Evolutionary conservation across 805 yeast species (phyloP).

Genomic region (Lipomyces orientalis): DNA sequence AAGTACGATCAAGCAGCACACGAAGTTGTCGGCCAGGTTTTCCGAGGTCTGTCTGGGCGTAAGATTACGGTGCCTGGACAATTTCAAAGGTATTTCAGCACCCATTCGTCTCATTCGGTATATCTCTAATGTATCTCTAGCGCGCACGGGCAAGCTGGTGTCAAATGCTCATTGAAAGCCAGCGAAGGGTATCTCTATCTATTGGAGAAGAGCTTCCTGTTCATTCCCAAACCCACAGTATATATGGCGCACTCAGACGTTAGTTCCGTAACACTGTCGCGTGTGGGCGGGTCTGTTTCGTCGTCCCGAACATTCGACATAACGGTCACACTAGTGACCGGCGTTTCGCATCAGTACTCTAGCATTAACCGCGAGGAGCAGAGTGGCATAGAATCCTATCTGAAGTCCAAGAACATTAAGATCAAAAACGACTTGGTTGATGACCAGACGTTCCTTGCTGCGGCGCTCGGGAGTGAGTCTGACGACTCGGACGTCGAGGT

Average conservation of each 20-base stretch:
- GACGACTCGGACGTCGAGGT: slow-evolving; percentile 52
- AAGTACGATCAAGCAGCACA: slow-evolving; percentile 84
- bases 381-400: slow-evolving; percentile 71
- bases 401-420: slow-evolving; percentile 75
- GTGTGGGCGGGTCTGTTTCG: slow-evolving; percentile 79
- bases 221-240: slow-evolving; percentile 92
- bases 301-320: slow-evolving; percentile 91
- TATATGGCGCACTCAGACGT: slow-evolving; percentile 88
- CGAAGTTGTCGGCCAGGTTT: slow-evolving; percentile 82
- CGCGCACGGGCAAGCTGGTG: slow-evolving; percentile 79
- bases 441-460: slow-evolving; percentile 79
- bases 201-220: slow-evolving; percentile 87
- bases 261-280: slow-evolving; percentile 75
- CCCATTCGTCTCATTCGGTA: background rate
- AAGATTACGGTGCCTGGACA: slow-evolving; percentile 85
- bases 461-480: slow-evolving; percentile 71
- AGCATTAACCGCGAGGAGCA: slow-evolving; percentile 91
- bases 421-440: slow-evolving; percentile 89
- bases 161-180: slow-evolving; percentile 91
- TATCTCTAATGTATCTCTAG: slow-evolving; percentile 47
- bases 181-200: slow-evolving; percentile 93
- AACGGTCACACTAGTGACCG: slow-evolving; percentile 72
- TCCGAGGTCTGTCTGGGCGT: slow-evolving; percentile 88
- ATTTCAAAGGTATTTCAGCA: slow-evolving; percentile 47
- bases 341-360: slow-evolving; percentile 79